Evolutionary conservation across 495 filamentous ascomycete genomes (phyloP).

Genomic region (Aspergillus cavernicola): DNA sequence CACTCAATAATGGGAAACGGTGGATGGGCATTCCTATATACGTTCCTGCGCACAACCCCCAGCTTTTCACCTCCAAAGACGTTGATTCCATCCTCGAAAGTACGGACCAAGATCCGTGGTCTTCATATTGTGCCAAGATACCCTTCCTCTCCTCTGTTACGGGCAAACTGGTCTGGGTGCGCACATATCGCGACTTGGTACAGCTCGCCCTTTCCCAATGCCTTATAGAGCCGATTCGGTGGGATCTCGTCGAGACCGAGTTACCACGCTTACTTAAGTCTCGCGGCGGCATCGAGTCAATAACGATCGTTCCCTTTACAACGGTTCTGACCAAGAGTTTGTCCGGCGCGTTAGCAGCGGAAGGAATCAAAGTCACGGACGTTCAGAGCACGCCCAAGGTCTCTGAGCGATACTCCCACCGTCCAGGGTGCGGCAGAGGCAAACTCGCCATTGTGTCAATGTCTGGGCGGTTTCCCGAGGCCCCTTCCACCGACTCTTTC

Average conservation of each 20-base stretch:
- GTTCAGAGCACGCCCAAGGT: background rate
- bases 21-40: background rate
- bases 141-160: background rate
- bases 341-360: background rate
- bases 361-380: background rate
- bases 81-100: background rate
- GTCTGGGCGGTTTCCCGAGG: slow-evolving; percentile 70
- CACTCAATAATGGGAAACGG: background rate
- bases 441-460: slow-evolving; percentile 69
- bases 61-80: background rate
- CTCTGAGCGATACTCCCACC: background rate
- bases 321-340: background rate
- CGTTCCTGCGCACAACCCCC: background rate
- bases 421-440: slow-evolving; percentile 19
- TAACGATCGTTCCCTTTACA: background rate
- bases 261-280: background rate
- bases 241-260: background rate
- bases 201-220: background rate
- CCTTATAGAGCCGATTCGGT: background rate
- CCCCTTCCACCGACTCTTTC: slow-evolving; percentile 58
- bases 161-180: background rate
- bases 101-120: background rate
- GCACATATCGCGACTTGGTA: background rate
- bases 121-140: background rate
- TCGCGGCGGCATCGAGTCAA: background rate